A percentile compares a stretch with the other conserved stretches of the same genome.
Evolutionary conservation across 371 early-diverging fungal species (phyloP).

Genomic region (Phascolomyces articulosus): DNA sequence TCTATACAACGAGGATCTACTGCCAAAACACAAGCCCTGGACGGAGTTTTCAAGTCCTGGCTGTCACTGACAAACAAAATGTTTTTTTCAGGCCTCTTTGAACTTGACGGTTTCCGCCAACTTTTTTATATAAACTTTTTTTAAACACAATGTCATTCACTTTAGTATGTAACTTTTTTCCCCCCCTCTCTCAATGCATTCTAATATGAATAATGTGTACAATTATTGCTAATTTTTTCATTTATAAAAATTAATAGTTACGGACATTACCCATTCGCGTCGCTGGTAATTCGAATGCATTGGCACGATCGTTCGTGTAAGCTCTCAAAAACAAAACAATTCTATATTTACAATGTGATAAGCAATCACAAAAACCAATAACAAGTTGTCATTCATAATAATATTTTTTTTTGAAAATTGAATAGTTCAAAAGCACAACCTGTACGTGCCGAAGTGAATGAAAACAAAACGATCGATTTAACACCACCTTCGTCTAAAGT

Average conservation of each 20-base stretch:
- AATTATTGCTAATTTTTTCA: not conserved
- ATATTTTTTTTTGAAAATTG: too few relatives aligned
- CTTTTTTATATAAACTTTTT: too few relatives aligned
- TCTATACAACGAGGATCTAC: too few relatives aligned
- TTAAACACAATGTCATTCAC: not conserved
- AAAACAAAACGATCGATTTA: slow-evolving; percentile 2
- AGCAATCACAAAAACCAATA: too few relatives aligned
- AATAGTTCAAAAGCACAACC: slow-evolving; percentile 4
- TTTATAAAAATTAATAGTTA: not conserved
- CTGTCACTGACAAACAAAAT: too few relatives aligned
- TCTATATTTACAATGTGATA: too few relatives aligned
- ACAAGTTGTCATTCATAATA: too few relatives aligned
- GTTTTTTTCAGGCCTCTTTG: too few relatives aligned
- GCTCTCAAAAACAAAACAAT: not conserved
- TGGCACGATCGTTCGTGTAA: slow-evolving; percentile 5
- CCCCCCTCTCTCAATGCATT: not conserved
- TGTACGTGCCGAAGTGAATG: not conserved
- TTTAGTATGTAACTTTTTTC: not conserved
- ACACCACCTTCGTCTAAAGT: not conserved
- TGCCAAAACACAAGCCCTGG: too few relatives aligned
- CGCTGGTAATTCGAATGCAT: not conserved
- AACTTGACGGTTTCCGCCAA: too few relatives aligned
- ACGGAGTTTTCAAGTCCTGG: too few relatives aligned
- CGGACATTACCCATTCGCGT: slow-evolving; percentile 2
- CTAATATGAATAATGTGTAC: not conserved